Evolutionary conservation across 202 grass and related monocot species (phyloP), one percentile per base, ranked within the genome.

Genomic region (Panicum virgatum): DNA sequence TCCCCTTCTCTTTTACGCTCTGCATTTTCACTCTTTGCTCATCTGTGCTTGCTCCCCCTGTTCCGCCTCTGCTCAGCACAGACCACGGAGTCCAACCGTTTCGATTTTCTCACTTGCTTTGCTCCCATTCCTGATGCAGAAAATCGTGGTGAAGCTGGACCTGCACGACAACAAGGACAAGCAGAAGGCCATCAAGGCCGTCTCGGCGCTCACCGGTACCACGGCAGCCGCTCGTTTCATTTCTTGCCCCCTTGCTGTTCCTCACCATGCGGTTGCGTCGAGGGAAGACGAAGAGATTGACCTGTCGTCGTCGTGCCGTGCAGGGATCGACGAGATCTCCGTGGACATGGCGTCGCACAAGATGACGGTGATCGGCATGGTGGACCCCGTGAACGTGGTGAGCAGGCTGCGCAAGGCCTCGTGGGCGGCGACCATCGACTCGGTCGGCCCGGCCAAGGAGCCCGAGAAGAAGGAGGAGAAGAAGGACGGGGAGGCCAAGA

Each of bases 161-260:
- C 23, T 99, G 82, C 75, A 90, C 32, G 85, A 93, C 72, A 84
- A 81, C 37, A 90, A 30, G 59, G 96, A 96, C 26, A 99, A 99
- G 87, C 93, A 84, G 89, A 99, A 92, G 91, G 96, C 96, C 13
- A 78, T 99, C 61, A 96, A 96, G 90, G 74, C 78, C 42, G 89
- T 96, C 37, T 85, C 96, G 27, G 38, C 62, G 63, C 62, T 96
- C 62, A 9, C 65, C 39, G 96, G 96, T 96, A 69, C 2, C 46
- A 68, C 18, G 18, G 34, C 54, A 9, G 26, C 12, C 22, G 23
- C 29, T 36, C 42, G 1, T 19, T 38, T 72, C 1, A 30, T 0
- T 36, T 16, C 50, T 72, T 56, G n/a, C n/a, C 27, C 57, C 20
- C 2, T 19, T 73, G 4, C 30, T 44, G 42, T 29, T 68, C 27